These are phyloP conservation scores for Aspergillus unguis DNA, from an alignment of 2,329 filamentous ascomycete species.

Conservation along the genomic window DNA sequence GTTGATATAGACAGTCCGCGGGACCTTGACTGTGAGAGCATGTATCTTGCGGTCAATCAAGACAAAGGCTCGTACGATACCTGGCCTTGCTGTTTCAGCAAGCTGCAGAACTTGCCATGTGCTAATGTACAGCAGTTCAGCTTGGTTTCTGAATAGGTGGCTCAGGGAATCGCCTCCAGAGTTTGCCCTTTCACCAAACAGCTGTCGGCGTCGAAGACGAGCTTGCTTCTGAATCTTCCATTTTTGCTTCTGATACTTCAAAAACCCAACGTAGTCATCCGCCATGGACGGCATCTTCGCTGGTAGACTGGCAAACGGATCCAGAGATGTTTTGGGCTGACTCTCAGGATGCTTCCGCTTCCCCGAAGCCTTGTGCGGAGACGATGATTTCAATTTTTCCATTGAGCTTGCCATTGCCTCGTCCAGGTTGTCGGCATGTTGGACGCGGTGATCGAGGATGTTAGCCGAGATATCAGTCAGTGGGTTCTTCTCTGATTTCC, in stretches of 20 bases:
- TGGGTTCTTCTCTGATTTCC: constrained; percentile 58
- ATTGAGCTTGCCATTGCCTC: constrained; percentile 66
- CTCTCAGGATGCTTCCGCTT: constrained; percentile 74
- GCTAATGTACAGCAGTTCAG: constrained; percentile 81
- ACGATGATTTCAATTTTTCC: constrained; percentile 62
- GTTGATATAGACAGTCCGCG: constrained; percentile 86
- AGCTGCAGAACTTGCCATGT: constrained; percentile 96
- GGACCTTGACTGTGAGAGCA: constrained; percentile 80
- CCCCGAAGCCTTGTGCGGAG: constrained; percentile 54
- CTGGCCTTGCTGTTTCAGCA: constrained; percentile 74
- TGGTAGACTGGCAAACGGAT: constrained; percentile 80
- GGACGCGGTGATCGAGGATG: constrained; percentile 55
- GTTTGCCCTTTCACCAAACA: constrained; percentile 81
- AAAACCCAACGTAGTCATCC: constrained; percentile 81
- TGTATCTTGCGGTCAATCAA: constrained; percentile 93
- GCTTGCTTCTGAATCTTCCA: constrained; percentile 98
- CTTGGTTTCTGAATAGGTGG: constrained; percentile 82
- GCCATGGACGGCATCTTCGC: constrained; percentile 78
- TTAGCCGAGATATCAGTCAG: constrained; percentile 69
- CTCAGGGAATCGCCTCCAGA: constrained; percentile 61
- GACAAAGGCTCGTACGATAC: constrained; percentile 83
- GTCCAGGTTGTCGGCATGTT: constrained; percentile 66
- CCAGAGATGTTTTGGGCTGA: constrained; percentile 57
- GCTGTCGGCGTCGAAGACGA: constrained; percentile 75
- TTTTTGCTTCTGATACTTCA: constrained; percentile 95